Conservation (phyloP, 768 basidiomycete species). For the Russula olivacea region DNA sequence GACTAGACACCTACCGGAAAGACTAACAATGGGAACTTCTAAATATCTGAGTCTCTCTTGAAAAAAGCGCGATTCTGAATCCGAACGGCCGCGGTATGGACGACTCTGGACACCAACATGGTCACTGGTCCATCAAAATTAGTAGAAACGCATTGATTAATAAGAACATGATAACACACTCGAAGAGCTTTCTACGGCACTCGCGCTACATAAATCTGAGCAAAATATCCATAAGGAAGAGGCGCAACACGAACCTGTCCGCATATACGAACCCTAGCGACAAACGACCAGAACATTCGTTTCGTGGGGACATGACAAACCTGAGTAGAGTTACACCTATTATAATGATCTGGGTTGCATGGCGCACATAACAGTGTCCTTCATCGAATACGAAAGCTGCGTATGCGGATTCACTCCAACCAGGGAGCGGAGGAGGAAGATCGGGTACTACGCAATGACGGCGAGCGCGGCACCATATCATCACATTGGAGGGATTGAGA, state of each 20-base stretch:
- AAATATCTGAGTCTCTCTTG: not conserved
- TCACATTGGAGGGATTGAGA: slow-evolving; percentile 39
- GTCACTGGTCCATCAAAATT: not conserved
- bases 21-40: not conserved
- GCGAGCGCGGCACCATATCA: slow-evolving; percentile 57
- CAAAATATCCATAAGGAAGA: not conserved
- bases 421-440: slow-evolving; percentile 40
- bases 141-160: not conserved
- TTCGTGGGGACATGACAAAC: slow-evolving; percentile 36
- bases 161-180: slow-evolving; percentile 4
- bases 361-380: slow-evolving; percentile 50
- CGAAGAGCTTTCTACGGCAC: slow-evolving; percentile 3
- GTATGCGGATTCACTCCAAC: slow-evolving; percentile 51
- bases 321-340: not conserved
- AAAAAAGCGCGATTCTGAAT: not conserved
- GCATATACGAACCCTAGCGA: slow-evolving; percentile 16
- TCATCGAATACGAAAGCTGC: slow-evolving; percentile 59
- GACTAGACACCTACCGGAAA: not conserved
- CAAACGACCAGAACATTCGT: slow-evolving; percentile 24
- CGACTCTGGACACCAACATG: not conserved
- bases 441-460: slow-evolving; percentile 31
- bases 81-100: not conserved
- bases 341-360: not conserved
- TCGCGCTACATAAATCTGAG: slow-evolving; percentile 6
- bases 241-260: slow-evolving; percentile 3